A percentile compares a stretch with the other conserved stretches of the same genome.
Conservation (phyloP, 2,329 filamentous ascomycete species). For the Trichoderma breve region DNA sequence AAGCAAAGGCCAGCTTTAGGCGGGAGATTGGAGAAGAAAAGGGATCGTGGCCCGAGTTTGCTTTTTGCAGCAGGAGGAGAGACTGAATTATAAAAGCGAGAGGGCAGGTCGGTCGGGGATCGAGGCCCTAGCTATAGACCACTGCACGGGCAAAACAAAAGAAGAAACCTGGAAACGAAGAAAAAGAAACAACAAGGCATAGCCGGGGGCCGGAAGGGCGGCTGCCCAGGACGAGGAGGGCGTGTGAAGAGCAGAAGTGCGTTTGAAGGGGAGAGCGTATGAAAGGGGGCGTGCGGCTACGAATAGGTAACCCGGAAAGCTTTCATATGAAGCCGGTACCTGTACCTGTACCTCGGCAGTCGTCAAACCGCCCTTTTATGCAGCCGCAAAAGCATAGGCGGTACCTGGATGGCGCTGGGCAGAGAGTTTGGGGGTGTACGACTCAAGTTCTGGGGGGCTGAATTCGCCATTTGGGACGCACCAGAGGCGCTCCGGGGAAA, state of each 20-base stretch:
- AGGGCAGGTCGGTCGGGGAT: slow-evolving; percentile 5
- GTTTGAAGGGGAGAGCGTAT: background rate
- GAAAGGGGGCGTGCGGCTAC: background rate
- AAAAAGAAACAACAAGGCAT: background rate
- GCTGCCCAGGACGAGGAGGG: slow-evolving; percentile 17
- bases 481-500: slow-evolving; percentile 13
- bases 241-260: background rate
- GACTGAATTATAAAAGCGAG: slow-evolving; percentile 17
- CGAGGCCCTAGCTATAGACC: background rate
- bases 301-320: background rate
- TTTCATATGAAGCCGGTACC: background rate
- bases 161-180: background rate
- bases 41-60: background rate
- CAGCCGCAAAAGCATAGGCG: background rate
- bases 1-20: slow-evolving; percentile 7
- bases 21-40: slow-evolving; percentile 3
- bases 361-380: background rate
- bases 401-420: background rate
- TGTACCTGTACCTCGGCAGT: background rate
- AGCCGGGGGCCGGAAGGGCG: slow-evolving; percentile 12
- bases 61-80: slow-evolving; percentile 2
- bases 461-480: background rate
- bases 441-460: background rate
- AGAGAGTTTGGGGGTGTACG: background rate
- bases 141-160: background rate